Conservation (phyloP, 306 rosid genomes). For the Arachis stenosperma region DNA sequence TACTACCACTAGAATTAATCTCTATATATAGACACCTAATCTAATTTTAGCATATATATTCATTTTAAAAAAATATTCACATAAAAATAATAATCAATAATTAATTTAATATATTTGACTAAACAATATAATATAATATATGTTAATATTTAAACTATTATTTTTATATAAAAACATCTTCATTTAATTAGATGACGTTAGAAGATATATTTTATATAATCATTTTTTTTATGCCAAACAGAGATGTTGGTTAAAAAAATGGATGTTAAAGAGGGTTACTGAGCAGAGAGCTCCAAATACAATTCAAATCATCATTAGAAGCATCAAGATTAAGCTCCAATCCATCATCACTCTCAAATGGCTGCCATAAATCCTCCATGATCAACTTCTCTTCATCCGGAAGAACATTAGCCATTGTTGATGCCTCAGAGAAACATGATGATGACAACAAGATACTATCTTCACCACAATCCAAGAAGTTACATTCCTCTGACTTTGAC, state of each 20-base stretch:
- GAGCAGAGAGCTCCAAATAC: slow-evolving; percentile 60
- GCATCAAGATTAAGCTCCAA: slow-evolving; percentile 38
- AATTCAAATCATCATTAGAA: slow-evolving; percentile 56
- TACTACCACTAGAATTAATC: neutral
- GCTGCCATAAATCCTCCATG: slow-evolving; percentile 42
- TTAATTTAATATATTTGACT: too few relatives aligned
- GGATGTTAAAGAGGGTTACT: slow-evolving; percentile 44
- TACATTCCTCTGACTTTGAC: slow-evolving; percentile 54
- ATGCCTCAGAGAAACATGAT: slow-evolving; percentile 34
- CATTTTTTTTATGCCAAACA: too few relatives aligned
- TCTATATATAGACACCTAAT: slow-evolving; percentile 19
- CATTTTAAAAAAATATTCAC: too few relatives aligned
- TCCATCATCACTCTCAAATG: slow-evolving; percentile 49
- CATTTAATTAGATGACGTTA: too few relatives aligned
- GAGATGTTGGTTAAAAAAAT: too few relatives aligned
- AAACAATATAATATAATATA: too few relatives aligned
- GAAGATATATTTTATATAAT: too few relatives aligned
- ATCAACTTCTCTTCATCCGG: slow-evolving; percentile 40
- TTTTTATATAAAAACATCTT: too few relatives aligned
- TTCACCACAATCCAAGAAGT: slow-evolving; percentile 54
- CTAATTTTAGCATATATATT: slow-evolving; percentile 11
- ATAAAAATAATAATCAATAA: too few relatives aligned
- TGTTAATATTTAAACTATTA: too few relatives aligned
- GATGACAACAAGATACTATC: slow-evolving; percentile 51
- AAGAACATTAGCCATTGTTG: slow-evolving; percentile 45